These are phyloP conservation scores for Whalleya microplaca DNA, from an alignment of 2,329 filamentous ascomycete genomes.

Conservation along the genomic window DNA sequence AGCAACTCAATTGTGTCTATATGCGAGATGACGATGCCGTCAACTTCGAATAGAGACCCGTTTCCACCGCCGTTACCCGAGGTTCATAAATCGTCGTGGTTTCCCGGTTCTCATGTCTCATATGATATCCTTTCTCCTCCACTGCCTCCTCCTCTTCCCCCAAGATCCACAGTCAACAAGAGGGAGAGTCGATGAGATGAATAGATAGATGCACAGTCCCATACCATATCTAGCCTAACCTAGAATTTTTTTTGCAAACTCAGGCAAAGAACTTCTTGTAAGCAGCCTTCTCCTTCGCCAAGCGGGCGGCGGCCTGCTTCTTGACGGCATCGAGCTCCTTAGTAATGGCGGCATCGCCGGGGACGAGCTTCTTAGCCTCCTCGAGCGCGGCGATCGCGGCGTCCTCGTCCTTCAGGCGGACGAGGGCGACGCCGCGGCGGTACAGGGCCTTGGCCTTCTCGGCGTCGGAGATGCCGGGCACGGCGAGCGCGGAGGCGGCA, in stretches of 20 bases:
- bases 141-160: too few species aligned
- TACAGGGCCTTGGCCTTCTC: conserved; percentile 91
- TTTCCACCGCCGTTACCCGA: not conserved
- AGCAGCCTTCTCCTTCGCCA: conserved; percentile 87
- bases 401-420: conserved; percentile 83
- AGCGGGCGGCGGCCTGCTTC: conserved; percentile 71
- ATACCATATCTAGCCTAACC: too few species aligned
- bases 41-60: not conserved
- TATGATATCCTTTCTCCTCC: too few species aligned
- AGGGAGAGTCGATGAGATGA: too few species aligned
- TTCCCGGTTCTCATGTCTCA: not conserved
- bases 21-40: not conserved
- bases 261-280: conserved; percentile 94
- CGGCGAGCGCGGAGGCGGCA: conserved; percentile 74
- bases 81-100: not conserved
- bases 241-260: too few species aligned
- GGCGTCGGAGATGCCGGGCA: conserved; percentile 65
- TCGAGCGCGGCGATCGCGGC: conserved; percentile 74
- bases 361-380: conserved; percentile 74
- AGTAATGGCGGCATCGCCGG: conserved; percentile 73
- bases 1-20: not conserved
- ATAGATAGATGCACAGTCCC: not conserved
- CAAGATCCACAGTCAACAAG: too few species aligned
- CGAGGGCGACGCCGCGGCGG: conserved; percentile 76
- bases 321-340: conserved; percentile 80